Evolutionary conservation across 225 moss, liverwort and hornwort genomes (phyloP).

Genomic region (Physcomitrium patens): DNA sequence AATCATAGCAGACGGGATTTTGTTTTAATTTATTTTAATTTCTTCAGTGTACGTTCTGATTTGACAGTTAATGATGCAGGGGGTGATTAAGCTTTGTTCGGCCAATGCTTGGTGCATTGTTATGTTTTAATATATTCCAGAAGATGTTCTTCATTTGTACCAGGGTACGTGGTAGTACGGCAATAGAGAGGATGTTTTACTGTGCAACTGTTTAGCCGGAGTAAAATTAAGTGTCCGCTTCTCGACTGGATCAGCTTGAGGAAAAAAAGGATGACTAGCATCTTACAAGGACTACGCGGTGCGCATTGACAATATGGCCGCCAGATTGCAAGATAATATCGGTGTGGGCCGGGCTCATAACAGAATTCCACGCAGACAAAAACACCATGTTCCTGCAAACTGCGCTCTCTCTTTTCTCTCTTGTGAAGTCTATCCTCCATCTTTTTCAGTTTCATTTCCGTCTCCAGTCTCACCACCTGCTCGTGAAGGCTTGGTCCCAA

Average conservation of each 20-base stretch:
- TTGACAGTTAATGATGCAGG: too few relatives aligned
- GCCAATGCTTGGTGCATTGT: conserved; percentile 2
- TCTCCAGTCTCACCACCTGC: conserved; percentile 48
- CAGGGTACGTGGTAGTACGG: background rate
- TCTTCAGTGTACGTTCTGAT: background rate
- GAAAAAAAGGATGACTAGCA: background rate
- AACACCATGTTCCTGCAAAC: conserved; percentile 64
- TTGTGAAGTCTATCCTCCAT: conserved; percentile 59
- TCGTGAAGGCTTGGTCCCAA: conserved; percentile 63
- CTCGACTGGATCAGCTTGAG: background rate
- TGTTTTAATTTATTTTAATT: background rate
- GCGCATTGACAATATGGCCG: conserved; percentile 70
- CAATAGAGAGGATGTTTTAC: background rate
- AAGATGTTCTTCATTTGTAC: background rate
- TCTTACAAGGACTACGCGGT: conserved; percentile 77
- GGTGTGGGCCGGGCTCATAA: conserved; percentile 74
- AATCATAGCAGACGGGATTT: background rate
- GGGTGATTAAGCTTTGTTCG: conserved; percentile 3
- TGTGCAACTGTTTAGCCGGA: too few relatives aligned
- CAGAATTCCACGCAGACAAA: conserved; percentile 69
- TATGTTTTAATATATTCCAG: conserved; percentile 1
- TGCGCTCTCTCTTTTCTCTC: conserved; percentile 54
- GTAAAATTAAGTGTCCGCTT: background rate
- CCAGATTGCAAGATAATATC: conserved; percentile 82
- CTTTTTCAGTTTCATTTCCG: conserved; percentile 60